phyloP scores from a whole-genome alignment of 2,329 filamentous ascomycete species.

The Hortaea werneckii region DNA sequence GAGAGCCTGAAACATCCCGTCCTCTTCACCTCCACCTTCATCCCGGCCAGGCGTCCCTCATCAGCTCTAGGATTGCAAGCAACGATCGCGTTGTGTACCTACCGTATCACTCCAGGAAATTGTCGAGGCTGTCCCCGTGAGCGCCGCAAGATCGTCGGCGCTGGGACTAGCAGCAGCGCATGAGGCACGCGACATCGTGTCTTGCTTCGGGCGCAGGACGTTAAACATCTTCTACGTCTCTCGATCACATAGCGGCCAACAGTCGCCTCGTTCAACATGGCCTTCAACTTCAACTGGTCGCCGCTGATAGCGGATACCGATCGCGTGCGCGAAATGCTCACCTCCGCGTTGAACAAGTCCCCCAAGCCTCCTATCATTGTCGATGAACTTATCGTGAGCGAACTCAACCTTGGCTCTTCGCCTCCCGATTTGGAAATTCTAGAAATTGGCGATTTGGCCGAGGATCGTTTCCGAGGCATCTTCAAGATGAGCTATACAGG shows the following conservation, averaged over 20 bases:
- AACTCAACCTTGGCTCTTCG: slow-evolving; percentile 90
- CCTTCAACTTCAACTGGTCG: slow-evolving; percentile 99
- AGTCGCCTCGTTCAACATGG: slow-evolving; percentile 49
- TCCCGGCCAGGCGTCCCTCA: too few species aligned
- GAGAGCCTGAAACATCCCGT: too few species aligned
- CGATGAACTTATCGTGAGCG: slow-evolving; percentile 96
- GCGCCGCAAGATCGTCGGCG: slow-evolving; percentile 4
- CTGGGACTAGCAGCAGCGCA: slow-evolving; percentile 8
- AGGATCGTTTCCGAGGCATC: slow-evolving; percentile 93
- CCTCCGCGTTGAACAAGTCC: slow-evolving; percentile 90
- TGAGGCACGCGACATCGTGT: slow-evolving; percentile 17
- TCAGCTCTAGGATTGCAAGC: too few species aligned
- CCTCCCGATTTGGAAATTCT: slow-evolving; percentile 93
- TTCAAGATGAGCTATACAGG: slow-evolving; percentile 99
- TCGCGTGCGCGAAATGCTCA: slow-evolving; percentile 86
- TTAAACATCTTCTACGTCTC: not conserved
- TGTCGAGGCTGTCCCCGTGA: not conserved
- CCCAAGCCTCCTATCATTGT: slow-evolving; percentile 98
- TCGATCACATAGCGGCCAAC: not conserved
- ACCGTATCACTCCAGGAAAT: too few species aligned
- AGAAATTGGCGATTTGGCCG: slow-evolving; percentile 93
- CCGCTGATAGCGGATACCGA: slow-evolving; percentile 90
- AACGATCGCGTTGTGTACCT: too few species aligned
- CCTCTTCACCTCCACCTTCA: too few species aligned
- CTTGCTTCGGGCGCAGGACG: slow-evolving; percentile 14